A percentile compares a stretch with the other conserved stretches of the same genome.
Conservation (phyloP, 2,329 filamentous ascomycete species). For the Epichloe aotearoae region DNA sequence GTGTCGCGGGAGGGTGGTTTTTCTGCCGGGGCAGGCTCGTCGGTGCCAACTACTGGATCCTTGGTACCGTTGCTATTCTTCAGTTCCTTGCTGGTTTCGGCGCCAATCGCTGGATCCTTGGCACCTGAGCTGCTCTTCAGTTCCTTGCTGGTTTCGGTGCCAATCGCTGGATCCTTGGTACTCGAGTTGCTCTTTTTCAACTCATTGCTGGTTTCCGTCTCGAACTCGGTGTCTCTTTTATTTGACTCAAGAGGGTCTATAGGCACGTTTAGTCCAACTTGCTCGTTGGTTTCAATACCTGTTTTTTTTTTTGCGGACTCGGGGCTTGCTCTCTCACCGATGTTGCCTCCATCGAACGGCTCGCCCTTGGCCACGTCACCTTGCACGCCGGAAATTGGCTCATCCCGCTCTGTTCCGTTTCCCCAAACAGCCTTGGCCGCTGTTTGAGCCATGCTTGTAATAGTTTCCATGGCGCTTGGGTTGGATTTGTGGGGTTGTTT, state of each 20-base stretch:
- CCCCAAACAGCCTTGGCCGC: slow-evolving; percentile 31
- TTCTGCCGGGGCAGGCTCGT: background rate
- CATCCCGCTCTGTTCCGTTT: slow-evolving; percentile 29
- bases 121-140: background rate
- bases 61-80: background rate
- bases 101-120: background rate
- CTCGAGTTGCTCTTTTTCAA: background rate
- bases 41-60: background rate
- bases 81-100: background rate
- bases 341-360: slow-evolving; percentile 69
- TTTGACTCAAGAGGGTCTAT: background rate
- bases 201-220: background rate
- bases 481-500: background rate
- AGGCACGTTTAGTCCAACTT: too few species aligned
- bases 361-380: slow-evolving; percentile 56
- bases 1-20: slow-evolving; percentile 6
- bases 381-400: slow-evolving; percentile 59
- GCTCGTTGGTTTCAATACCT: too few species aligned
- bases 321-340: slow-evolving; percentile 27
- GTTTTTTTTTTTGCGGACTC: background rate
- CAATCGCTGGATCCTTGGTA: background rate
- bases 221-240: background rate
- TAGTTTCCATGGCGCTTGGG: slow-evolving; percentile 43
- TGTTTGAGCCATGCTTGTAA: slow-evolving; percentile 38
- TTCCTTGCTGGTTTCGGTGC: background rate